These are phyloP conservation scores for Candida railenensis DNA, from an alignment of 805 yeast species.

Conservation along the genomic window DNA sequence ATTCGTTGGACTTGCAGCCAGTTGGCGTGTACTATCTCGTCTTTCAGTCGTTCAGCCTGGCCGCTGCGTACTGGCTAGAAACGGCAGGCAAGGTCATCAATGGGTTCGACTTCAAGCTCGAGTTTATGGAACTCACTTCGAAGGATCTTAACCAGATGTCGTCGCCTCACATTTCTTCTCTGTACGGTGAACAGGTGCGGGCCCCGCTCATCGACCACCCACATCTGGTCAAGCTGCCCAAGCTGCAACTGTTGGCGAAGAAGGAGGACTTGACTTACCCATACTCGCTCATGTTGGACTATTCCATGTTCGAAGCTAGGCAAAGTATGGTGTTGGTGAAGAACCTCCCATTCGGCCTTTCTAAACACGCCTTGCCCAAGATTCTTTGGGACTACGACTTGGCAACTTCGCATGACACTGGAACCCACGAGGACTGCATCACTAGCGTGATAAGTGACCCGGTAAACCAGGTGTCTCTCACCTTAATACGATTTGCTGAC, in stretches of 20 bases:
- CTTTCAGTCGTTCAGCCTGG: conserved; percentile 47
- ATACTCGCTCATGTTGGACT: not conserved
- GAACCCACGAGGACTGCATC: conserved; percentile 17
- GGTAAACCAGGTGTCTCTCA: conserved; percentile 21
- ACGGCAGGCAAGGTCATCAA: conserved; percentile 48
- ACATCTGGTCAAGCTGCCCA: not conserved
- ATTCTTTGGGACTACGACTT: conserved; percentile 53
- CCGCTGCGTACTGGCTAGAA: conserved; percentile 52
- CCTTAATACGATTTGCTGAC: conserved; percentile 46
- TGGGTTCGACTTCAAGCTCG: conserved; percentile 47
- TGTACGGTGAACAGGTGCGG: not conserved
- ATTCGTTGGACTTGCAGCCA: conserved; percentile 42
- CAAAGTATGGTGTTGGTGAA: conserved; percentile 36
- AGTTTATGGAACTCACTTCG: conserved; percentile 32
- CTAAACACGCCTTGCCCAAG: conserved; percentile 32
- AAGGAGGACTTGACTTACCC: not conserved
- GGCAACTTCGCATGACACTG: no score
- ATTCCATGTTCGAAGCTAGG: conserved; percentile 11
- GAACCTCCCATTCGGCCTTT: conserved; percentile 48
- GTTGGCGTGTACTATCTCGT: conserved; percentile 53
- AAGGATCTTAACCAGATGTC: conserved; percentile 22
- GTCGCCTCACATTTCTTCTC: conserved; percentile 25
- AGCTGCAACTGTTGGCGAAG: not conserved
- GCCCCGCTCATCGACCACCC: not conserved
- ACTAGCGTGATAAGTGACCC: conserved; percentile 25